Evolutionary conservation across 257 asterid species (phyloP), one percentile per base, ranked within the genome.

Genomic region (Solanum stenotomum): DNA sequence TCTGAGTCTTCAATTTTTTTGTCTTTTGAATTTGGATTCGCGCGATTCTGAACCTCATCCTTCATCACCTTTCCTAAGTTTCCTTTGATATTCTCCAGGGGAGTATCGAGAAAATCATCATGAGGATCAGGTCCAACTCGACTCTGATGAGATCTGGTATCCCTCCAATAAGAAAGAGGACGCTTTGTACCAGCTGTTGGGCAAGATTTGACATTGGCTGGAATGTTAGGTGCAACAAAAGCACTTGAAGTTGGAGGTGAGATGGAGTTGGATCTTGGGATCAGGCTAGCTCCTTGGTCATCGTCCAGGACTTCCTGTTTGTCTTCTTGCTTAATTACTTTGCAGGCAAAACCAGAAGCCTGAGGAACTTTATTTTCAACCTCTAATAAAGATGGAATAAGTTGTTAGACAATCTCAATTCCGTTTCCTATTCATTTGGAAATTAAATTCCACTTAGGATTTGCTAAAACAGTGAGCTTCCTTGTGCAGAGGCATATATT

Each of bases 31-130:
- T 74, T 87, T 31, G 85, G 81, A 68, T 90, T 87, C 37, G 91
- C 89, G 71, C 84, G 63, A 78, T 91, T 89, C 16, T 88, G 88
- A 88, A 25, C 72, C 84, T 75, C 92, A 85, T 90, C 94, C 90
- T 87, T 93, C 87, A 35, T 84, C 88, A 87, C 89, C 85, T 95
- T 95, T 84, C 93, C 92, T 18, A 91, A 38, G 87, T 93, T 94
- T 86, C 83, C 93, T 88, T 92, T 92, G 71, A 93, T 87, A 46
- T 93, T 95, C 92, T 96, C 98, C 74, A 92, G 90, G 84, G 99
- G 99, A 44, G 99, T 96, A 89, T 97, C 98, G 12, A 97, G 98
- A 90, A 97, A 97, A 92, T 96, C 98, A 90, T 96, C 99, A 87
- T 94, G 99, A 12, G 89, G 95, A 88, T 95, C 98, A 85, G 98